Base-by-base conservation (phyloP, 108 stramenopile species). In the Fragilaria crotonensis region DNA sequence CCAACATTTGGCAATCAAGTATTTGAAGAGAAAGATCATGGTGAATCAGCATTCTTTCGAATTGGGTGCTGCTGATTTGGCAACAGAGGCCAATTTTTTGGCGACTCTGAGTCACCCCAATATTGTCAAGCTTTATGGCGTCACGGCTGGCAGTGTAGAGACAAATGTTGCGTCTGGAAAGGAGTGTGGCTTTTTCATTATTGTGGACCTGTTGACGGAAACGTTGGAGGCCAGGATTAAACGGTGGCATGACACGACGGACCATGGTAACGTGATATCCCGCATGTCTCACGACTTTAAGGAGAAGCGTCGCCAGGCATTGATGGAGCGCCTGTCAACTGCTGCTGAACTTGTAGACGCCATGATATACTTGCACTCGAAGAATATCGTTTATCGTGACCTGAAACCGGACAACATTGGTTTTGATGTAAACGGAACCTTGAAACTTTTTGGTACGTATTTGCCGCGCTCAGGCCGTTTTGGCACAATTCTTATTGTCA, bases 311-410 rank as follows among this genome's bases (percentile, higher is more conserved):
- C 9, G 20, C 11, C 23, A 26, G 4, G 41, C 66, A 18, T 27
- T 67, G 4, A 45, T 56, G 25, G 62, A 67, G 30, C 55, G 67
- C 5, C 23, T 72, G 19, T 25, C 60, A 32, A 41, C 57, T 31
- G 76, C 76, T 18, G 31, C 60, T 17, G 60, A 77, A n/a, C 71
- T 91, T 52, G 81, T 84, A 14, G 62, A 53, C 7, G 89, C 89
- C 0, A 25, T 90, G 32, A 55, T 70, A 27, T 87, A 84, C 57
- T 66, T 90, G 27, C 89, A 90, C 55, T 33, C 71, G 4, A 57
- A 80, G 47, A 54, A 60, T 17, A 80, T 90, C 30, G 60, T 86
- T 52, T 84, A 71, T 60, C 83, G 89, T 4, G 89, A 87, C 61
- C 48, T 84, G 53, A 89, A 89, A 59, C 75, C 78, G 1, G 53